These are phyloP conservation scores for Lomentospora prolificans DNA, from an alignment of 2,329 filamentous ascomycete species.

Conservation along the genomic window DNA sequence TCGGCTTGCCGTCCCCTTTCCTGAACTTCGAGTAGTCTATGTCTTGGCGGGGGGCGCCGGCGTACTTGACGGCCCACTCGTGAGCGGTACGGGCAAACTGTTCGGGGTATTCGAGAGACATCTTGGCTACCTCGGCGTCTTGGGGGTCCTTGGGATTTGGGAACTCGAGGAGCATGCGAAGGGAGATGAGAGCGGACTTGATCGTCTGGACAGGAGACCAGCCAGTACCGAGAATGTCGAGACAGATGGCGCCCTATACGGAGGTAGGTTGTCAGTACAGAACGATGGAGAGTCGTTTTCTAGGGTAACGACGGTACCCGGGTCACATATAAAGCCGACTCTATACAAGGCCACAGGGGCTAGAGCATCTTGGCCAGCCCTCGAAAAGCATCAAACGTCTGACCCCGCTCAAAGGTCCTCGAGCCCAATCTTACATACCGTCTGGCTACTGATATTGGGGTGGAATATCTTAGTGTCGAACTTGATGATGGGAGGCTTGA, in stretches of 20 bases:
- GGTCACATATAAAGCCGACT: no score
- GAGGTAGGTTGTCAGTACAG: no score
- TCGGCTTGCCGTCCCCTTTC: conserved; percentile 42
- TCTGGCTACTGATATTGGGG: conserved; percentile 90
- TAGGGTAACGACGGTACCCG: no score
- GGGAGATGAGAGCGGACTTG: conserved; percentile 85
- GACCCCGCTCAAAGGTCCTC: not conserved
- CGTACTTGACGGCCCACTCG: conserved; percentile 82
- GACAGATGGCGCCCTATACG: conserved; percentile 80
- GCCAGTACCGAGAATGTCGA: conserved; percentile 79
- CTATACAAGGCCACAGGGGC: no score
- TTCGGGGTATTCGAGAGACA: conserved; percentile 71
- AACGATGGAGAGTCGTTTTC: no score
- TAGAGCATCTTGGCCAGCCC: no score
- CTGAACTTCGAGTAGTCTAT: conserved; percentile 28
- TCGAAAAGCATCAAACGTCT: no score
- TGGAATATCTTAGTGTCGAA: conserved; percentile 96
- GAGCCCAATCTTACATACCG: conserved; percentile 45
- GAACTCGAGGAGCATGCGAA: conserved; percentile 85
- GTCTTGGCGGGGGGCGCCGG: conserved; percentile 54
- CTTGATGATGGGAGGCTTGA: conserved; percentile 82
- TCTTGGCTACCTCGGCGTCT: conserved; percentile 87
- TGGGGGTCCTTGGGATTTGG: conserved; percentile 96
- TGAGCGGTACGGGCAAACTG: conserved; percentile 74
- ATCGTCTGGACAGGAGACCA: conserved; percentile 97